A percentile compares a stretch with the other conserved stretches of the same genome.
These are phyloP conservation scores for Xerocomus tenax DNA, from an alignment of 1,284 basidiomycete genomes.

Conservation along the genomic window DNA sequence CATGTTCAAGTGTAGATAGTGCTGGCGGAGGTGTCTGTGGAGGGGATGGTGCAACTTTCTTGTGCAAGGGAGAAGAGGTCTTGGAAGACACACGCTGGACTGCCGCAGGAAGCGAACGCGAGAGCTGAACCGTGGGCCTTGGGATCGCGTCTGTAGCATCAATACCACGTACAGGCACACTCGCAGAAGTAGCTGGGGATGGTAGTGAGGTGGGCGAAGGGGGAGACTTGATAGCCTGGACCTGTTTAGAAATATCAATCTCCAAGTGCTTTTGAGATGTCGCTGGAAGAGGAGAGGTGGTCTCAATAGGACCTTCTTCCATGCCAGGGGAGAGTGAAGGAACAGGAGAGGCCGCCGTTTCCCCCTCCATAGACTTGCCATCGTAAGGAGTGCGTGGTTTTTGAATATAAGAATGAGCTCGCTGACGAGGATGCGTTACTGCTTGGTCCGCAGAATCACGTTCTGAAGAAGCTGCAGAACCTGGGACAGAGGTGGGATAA, in stretches of 20 bases:
- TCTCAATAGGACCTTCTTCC: background rate
- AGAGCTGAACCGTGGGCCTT: conserved; percentile 1
- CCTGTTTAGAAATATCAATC: conserved; percentile 3
- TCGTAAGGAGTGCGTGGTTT: conserved; percentile 28
- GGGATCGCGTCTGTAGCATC: conserved; percentile 1
- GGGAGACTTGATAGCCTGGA: conserved; percentile 2
- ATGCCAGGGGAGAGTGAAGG: conserved; percentile 6
- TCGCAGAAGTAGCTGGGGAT: conserved; percentile 5
- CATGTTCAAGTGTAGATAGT: conserved; percentile 34
- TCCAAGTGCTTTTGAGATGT: conserved; percentile 9
- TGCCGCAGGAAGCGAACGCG: conserved; percentile 1
- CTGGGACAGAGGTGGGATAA: conserved; percentile 22
- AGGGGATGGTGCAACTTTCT: conserved; percentile 4
- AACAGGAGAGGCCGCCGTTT: conserved; percentile 4
- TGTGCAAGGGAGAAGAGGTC: conserved; percentile 10
- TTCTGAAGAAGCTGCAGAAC: conserved; percentile 39
- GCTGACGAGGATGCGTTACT: conserved; percentile 17
- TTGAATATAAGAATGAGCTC: conserved; percentile 26
- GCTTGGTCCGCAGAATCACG: conserved; percentile 21
- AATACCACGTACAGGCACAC: conserved; percentile 2
- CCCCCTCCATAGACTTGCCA: conserved; percentile 15
- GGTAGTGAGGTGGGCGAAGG: conserved; percentile 6
- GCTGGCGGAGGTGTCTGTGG: conserved; percentile 3
- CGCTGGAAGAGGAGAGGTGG: conserved; percentile 1
- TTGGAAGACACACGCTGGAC: conserved; percentile 17